Evolutionary conservation across 2,329 filamentous ascomycete genomes (phyloP).

Genomic region (Cercospora brassicicola): DNA sequence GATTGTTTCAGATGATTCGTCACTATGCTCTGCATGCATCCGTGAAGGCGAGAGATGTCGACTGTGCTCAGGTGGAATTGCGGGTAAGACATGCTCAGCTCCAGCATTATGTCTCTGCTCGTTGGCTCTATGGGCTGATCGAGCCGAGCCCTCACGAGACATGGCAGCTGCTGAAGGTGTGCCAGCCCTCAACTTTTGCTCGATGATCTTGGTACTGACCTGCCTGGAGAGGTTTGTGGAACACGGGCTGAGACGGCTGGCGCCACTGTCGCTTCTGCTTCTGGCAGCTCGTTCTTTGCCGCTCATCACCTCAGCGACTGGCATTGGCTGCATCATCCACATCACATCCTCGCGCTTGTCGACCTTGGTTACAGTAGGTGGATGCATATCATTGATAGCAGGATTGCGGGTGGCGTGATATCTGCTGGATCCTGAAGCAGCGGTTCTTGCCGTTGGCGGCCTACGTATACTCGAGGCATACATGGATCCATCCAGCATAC

Average conservation of each 20-base stretch:
- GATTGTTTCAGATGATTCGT: conserved; percentile 24
- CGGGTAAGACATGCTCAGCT: conserved; percentile 27
- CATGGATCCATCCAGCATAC: conserved; percentile 25
- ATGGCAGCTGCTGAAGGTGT: conserved; percentile 38
- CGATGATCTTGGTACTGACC: conserved; percentile 42
- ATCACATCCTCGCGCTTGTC: conserved; percentile 60
- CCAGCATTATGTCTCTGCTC: conserved; percentile 37
- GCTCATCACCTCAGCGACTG: conserved; percentile 86
- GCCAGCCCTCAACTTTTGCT: conserved; percentile 33
- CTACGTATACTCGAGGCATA: conserved; percentile 35
- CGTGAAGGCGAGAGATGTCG: conserved; percentile 23
- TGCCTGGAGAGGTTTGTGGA: conserved; percentile 36
- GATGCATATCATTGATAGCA: conserved; percentile 70
- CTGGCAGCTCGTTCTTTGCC: conserved; percentile 69
- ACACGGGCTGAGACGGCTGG: conserved; percentile 37
- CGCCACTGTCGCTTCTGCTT: conserved; percentile 56
- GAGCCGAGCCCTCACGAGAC: conserved; percentile 41
- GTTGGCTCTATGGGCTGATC: conserved; percentile 26
- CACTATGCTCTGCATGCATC: conserved; percentile 19
- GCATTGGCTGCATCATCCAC: conserved; percentile 93
- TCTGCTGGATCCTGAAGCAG: conserved; percentile 33
- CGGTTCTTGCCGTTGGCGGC: conserved; percentile 38
- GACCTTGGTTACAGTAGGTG: conserved; percentile 49
- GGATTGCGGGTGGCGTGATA: conserved; percentile 38
- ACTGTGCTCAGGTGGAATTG: conserved; percentile 15